Evolutionary conservation across 2,329 filamentous ascomycete genomes (phyloP), one percentile per base, ranked within the genome.

Genomic region (Colletotrichum spaethianum): DNA sequence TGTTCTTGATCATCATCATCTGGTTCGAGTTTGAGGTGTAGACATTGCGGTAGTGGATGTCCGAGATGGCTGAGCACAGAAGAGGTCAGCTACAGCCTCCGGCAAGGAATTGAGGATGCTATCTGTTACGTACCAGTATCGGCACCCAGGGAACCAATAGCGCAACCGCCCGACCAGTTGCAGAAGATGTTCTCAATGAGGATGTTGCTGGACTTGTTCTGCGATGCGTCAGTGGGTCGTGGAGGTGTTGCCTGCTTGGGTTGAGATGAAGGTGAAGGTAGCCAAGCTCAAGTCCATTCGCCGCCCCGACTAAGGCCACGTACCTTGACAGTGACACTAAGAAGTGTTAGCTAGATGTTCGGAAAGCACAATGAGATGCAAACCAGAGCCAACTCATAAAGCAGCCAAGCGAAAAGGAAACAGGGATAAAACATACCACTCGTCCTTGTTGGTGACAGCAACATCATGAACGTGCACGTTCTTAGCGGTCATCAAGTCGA

Each of bases 1-100:
- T 88, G 64, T 85, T 87, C 79, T 91, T 91, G 82, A 91, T 86
- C 87, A 90, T 89, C 79, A 86, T 86, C 88, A 91, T 90, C 76
- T 91, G 87, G 82, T 91, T 91, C 12, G 86, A 87, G n/a, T 83
- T 81, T 80, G 83, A 85, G 38, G 88, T 90, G 81, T 91, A 91
- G 73, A 91, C 77, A 76, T 90, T 89, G 75, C 82, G 81, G 81
- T 90, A 91, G 36, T 81, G 78, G 70, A 91, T 83, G 71, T 88
- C 80, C 48, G 84, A 85, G 76, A 90, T 86, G 71, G 86, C 82
- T 68, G 5, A 71, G 31, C 8, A 20, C n/a, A 14, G 33, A 6
- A 23, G 26, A 20, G 26, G 42, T 59, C 40, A 42, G 52, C 20
- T 11, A 11, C n/a, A 26, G 26, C 26, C 20, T 28, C 20, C 5